These are phyloP conservation scores for Leishmania aethiopica DNA, from an alignment of 208 protist species.

Conservation along the genomic window DNA sequence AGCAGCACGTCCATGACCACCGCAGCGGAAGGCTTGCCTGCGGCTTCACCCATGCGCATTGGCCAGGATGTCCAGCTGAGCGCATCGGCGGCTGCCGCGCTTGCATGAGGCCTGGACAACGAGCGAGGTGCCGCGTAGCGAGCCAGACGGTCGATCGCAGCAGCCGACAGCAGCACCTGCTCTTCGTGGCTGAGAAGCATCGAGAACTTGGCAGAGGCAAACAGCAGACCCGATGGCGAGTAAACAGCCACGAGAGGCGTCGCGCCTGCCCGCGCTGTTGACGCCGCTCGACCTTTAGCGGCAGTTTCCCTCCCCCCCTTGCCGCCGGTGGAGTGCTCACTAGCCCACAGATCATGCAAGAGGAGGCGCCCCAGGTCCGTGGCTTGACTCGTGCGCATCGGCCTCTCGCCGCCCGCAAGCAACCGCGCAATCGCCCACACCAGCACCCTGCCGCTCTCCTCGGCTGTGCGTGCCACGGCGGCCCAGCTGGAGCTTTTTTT, in stretches of 20 bases:
- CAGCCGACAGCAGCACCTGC: slow-evolving; percentile 43
- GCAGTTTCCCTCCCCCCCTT: not conserved
- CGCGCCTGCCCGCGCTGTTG: not conserved
- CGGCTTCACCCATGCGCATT: slow-evolving; percentile 10
- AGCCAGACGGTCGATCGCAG: slow-evolving; percentile 52
- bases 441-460: slow-evolving; percentile 19
- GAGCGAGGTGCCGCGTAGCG: slow-evolving; percentile 6
- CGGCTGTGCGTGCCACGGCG: slow-evolving; percentile 16
- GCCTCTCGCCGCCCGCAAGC: slow-evolving; percentile 7
- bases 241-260: slow-evolving; percentile 48
- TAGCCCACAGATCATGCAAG: slow-evolving; percentile 17
- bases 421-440: slow-evolving; percentile 13
- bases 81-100: slow-evolving; percentile 5
- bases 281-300: not conserved
- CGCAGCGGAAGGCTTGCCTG: not conserved
- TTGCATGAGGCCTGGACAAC: not conserved
- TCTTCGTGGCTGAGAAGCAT: slow-evolving; percentile 35
- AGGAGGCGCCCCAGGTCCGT: slow-evolving; percentile 12
- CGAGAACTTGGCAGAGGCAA: slow-evolving; percentile 46
- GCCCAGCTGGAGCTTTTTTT: slow-evolving; percentile 14
- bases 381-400: not conserved
- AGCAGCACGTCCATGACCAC: slow-evolving; percentile 47
- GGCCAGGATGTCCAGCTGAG: slow-evolving; percentile 26
- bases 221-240: slow-evolving; percentile 62
- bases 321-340: not conserved